These are phyloP conservation scores for Volvox carteri DNA, from an alignment of 163 green algal species.

Conservation along the genomic window DNA sequence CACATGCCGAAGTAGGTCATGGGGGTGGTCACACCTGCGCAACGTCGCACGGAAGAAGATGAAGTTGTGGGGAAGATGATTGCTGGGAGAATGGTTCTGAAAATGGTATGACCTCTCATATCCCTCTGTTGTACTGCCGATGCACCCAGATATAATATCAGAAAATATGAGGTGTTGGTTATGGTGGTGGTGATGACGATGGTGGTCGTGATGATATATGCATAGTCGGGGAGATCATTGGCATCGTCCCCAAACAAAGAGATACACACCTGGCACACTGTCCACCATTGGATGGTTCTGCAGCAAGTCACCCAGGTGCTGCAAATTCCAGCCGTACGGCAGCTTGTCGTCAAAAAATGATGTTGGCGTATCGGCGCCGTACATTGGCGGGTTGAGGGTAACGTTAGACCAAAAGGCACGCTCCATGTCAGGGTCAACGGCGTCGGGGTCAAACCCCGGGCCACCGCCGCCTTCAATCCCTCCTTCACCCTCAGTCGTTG, in stretches of 20 bases:
- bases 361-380: constrained; percentile 81
- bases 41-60: constrained; percentile 35
- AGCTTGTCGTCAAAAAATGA: constrained; percentile 90
- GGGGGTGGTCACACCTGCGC: constrained; percentile 89
- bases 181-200: too few species aligned
- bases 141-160: too few species aligned
- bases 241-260: too few species aligned
- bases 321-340: constrained; percentile 88
- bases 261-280: constrained; percentile 72
- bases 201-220: too few species aligned
- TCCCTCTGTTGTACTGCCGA: too few species aligned
- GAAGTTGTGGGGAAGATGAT: too few species aligned
- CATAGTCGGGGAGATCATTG: too few species aligned
- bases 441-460: neutral
- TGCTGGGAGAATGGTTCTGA: too few species aligned
- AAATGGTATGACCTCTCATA: too few species aligned
- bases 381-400: constrained; percentile 85
- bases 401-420: constrained; percentile 90
- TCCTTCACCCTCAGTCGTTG: neutral
- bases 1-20: constrained; percentile 97
- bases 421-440: constrained; percentile 70
- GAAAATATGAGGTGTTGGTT: too few species aligned
- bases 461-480: neutral
- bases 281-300: constrained; percentile 74
- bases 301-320: constrained; percentile 83